Percentiles rank a stretch among this genome's conserved stretches.
Conservation (phyloP, 1,284 basidiomycete genomes). For the Fistulinella cinereoalba region DNA sequence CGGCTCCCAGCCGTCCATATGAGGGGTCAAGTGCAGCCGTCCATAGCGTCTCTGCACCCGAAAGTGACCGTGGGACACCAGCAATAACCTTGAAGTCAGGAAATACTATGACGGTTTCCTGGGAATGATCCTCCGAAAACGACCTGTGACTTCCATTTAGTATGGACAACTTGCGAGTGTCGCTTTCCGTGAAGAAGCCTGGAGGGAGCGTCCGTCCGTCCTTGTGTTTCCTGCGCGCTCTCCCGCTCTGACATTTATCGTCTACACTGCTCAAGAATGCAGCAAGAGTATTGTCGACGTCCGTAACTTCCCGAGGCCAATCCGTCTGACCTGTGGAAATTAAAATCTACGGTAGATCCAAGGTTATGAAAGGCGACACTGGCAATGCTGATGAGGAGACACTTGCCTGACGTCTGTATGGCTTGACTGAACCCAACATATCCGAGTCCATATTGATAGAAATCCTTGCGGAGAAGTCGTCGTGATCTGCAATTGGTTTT, state of each 20-base stretch:
- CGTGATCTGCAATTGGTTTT: slow-evolving; percentile 51
- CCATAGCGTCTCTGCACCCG: slow-evolving; percentile 73
- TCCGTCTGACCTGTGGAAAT: slow-evolving; percentile 88
- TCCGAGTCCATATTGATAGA: slow-evolving; percentile 75
- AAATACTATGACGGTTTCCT: slow-evolving; percentile 79
- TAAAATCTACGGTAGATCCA: slow-evolving; percentile 52
- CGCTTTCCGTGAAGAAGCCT: slow-evolving; percentile 57
- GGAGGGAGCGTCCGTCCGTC: slow-evolving; percentile 29
- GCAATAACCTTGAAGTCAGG: slow-evolving; percentile 86
- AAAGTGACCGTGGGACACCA: slow-evolving; percentile 58
- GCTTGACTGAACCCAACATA: slow-evolving; percentile 79
- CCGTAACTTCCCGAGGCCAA: slow-evolving; percentile 78
- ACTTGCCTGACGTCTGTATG: slow-evolving; percentile 74
- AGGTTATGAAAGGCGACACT: not conserved
- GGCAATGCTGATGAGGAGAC: not conserved
- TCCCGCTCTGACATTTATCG: slow-evolving; percentile 18
- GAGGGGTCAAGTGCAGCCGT: slow-evolving; percentile 57
- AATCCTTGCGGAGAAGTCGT: slow-evolving; percentile 68
- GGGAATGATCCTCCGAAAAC: slow-evolving; percentile 53
- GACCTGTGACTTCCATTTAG: slow-evolving; percentile 79
- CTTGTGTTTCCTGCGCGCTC: slow-evolving; percentile 19
- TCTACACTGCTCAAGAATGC: slow-evolving; percentile 50
- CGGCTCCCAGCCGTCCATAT: slow-evolving; percentile 43
- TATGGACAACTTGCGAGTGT: slow-evolving; percentile 63
- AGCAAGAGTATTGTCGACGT: slow-evolving; percentile 65